Evolutionary conservation across 2,329 filamentous ascomycete genomes (phyloP), one percentile per base, ranked within the genome.

Genomic region (Diaporthe amygdali): DNA sequence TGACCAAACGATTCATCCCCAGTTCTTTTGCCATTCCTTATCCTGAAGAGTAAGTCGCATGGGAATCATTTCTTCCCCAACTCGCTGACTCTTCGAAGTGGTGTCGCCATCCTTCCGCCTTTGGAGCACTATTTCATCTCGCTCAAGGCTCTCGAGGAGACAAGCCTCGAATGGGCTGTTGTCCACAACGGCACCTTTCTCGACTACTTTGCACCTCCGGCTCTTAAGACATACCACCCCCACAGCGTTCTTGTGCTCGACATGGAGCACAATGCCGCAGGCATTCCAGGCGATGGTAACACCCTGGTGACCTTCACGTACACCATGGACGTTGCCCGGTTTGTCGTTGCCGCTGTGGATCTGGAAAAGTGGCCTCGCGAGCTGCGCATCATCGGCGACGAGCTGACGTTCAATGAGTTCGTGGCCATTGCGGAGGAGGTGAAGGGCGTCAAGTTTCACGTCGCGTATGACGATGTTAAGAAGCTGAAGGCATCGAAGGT

Each of bases 201-300:
- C 74, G 84, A 87, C 72, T 86, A 85, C 74, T 86, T 77, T 76
- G 83, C 81, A 41, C 77, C 79, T 68, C 83, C 83, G 2, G 71
- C 76, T 14, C 73, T 82, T 51, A 76, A 79, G 69, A 82, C 81
- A 2, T 76, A 86, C 74, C 74, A 87, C 66, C 69, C 77, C 2
- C 81, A 80, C 2, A 78, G 80, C 61, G 77, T 81, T 0, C 81
- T 86, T 17, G 80, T 83, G 4, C 71, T 88, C 25, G 84, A 88
- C 74, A 81, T 88, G 12, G 69, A 76, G 4, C 79, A 80, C 71
- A 82, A 84, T 15, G 77, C 77, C 3, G 87, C 87, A 1, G 84
- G 82, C 14, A 83, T 88, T 25, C 86, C 87, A 0, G 86, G 85
- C 0, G 79, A 82, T 27, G 88, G 88, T 0, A 78, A 84, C n/a